Evolutionary conservation across 495 filamentous ascomycete species (phyloP), one percentile per base, ranked within the genome.

Genomic region (Diplogelasinospora grovesii): DNA sequence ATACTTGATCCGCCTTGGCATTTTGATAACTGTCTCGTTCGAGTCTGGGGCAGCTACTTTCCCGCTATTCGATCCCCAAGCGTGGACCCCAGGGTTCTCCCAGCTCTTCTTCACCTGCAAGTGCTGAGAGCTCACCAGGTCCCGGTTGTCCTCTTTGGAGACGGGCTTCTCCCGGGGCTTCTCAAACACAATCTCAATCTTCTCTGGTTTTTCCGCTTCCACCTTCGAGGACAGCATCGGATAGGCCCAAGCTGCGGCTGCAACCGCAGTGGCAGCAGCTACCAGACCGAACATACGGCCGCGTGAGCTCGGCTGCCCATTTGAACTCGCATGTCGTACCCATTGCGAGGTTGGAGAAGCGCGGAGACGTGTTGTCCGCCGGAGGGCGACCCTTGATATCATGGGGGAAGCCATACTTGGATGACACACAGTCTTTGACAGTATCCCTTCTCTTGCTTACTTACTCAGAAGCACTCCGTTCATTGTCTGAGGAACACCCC

Each of bases 11-110:
- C 85, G 75, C 36, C 84, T 74, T 8, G 92, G 89, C 1, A 71
- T 78, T 59, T 93, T 95, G 49, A 98, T 73, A 30, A 78, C 60
- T 16, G 61, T 62, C 32, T 95, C 87, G 27, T 82, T 72, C 4
- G 83, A 92, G 44, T 83, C 85, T 1, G 90, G 89, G 20, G 87
- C 90, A 20, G 81, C 86, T 3, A 96, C 90, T 39, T 71, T 68
- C 26, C 89, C 85, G n/a, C 65, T 71, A 53, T 98, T 98, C 2
- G 82, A 84, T 11, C 92, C 92, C 90, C 92, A 98, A 20, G 81
- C 78, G 65, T 94, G 95, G 1, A 96, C 82, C 0, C 86, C 92
- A 3, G 92, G 90, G 39, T 85, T 81, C 61, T 89, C 87, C 77
- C 85, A 82, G 55, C 86, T 93, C 53, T 75, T 80, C 69, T 86